Base-by-base conservation (phyloP, 352 stramenopile genomes). In the Pythium myriotylum region DNA sequence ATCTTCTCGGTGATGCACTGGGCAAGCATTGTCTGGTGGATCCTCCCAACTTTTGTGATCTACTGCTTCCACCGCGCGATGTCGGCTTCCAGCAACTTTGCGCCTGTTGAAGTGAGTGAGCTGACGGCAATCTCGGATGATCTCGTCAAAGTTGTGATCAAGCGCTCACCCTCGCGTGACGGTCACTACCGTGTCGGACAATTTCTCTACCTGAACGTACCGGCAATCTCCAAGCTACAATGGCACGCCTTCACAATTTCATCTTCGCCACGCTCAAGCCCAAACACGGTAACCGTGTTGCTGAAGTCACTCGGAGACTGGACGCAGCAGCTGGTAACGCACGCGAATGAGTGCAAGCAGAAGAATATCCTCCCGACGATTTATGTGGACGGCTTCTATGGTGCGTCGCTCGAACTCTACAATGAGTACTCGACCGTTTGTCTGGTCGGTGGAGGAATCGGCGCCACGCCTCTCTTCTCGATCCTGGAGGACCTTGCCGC, bases 171-270 rank as follows among this genome's bases (percentile, higher is more conserved):
- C 1, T 26, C 48, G 5, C 41, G 54, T n/a, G 58, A 65, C 17
- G 67, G 63, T 8, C 37, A 56, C 32, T 86, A 67, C 62, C 3
- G 42, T 0, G 55, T 79, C 47, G 73, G 73, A 3, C 68, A 81
- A 26, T 77, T 83, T 20, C 42, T 83, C 12, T 83, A 83, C 59
- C 12, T 83, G 23, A 81, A 79, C 33, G 72, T 69, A 1, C 76
- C 73, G 1, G 20, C 65, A 8, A 66, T 86, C 45, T 81, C 74
- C 23, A 80, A 74, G 62, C 50, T 71, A 7, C 68, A 86, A 54
- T 86, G 73, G 73, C 76, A 86, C 27, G 52, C 73, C 13, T 79
- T 85, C 59, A 81, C 70, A 8, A 76, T 85, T 23, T 59, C 58
- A 2, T 85, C 76, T n/a, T 78, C 76, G 17, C 76, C 76, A 3